Percentiles rank a stretch among this genome's conserved stretches.
Evolutionary conservation across 345 rosid genomes (phyloP).

Genomic region (Anacardium occidentale): DNA sequence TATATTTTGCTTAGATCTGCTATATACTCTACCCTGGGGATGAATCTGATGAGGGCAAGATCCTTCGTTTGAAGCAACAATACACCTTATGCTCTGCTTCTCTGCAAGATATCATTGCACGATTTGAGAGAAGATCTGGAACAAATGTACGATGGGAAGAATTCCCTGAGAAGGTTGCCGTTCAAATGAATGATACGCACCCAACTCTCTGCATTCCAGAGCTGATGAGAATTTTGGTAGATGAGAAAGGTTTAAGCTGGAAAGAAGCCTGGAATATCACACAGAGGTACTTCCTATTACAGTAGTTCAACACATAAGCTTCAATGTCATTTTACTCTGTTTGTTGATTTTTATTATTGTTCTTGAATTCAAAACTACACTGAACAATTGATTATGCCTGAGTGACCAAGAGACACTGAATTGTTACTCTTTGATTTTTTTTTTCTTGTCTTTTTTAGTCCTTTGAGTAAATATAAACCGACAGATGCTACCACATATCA

Average conservation of each 20-base stretch:
- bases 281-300: constrained; percentile 44
- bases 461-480: neutral
- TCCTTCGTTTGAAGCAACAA: constrained; percentile 80
- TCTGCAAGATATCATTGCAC: constrained; percentile 66
- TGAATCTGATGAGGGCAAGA: constrained; percentile 71
- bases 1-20: constrained; percentile 49
- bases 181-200: constrained; percentile 85
- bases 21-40: constrained; percentile 79
- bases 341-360: neutral
- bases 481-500: neutral
- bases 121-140: constrained; percentile 74
- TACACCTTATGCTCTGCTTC: constrained; percentile 85
- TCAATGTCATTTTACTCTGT: neutral
- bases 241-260: constrained; percentile 71
- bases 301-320: constrained; percentile 5
- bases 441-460: constrained; percentile 3
- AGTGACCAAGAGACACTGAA: neutral
- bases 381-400: neutral
- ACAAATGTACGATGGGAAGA: constrained; percentile 60
- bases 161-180: constrained; percentile 78
- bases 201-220: constrained; percentile 82
- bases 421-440: neutral
- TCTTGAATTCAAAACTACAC: neutral
- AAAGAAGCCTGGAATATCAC: constrained; percentile 75
- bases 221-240: constrained; percentile 71